These are phyloP conservation scores for Entomophthora muscae DNA, from an alignment of 371 early-diverging fungal genomes.

Conservation along the genomic window DNA sequence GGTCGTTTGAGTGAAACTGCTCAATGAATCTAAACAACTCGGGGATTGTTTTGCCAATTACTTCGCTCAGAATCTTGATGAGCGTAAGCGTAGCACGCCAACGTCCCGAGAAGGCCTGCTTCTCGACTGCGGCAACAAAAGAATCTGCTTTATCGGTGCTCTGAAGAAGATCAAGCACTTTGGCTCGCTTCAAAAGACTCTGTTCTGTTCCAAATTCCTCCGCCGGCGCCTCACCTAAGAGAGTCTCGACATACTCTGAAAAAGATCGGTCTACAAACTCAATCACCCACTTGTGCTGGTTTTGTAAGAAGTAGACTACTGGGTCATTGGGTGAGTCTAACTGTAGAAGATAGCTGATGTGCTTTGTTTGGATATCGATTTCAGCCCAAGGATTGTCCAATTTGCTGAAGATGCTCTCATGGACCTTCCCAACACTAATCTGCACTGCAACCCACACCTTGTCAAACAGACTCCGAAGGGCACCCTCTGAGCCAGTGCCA, in stretches of 20 bases:
- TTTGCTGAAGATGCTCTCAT: slow-evolving; percentile 48
- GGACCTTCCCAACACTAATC: slow-evolving; percentile 51
- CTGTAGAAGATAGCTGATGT: slow-evolving; percentile 67
- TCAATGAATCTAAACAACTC: not conserved
- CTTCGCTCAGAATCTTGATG: not conserved
- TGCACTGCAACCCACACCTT: slow-evolving; percentile 87
- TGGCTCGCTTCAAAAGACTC: not conserved
- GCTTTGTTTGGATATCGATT: slow-evolving; percentile 78
- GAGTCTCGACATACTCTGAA: slow-evolving; percentile 24
- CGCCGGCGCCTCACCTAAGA: slow-evolving; percentile 7
- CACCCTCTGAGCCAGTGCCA: slow-evolving; percentile 12
- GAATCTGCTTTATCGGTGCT: not conserved
- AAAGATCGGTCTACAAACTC: slow-evolving; percentile 48
- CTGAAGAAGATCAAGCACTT: not conserved
- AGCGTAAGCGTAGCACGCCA: not conserved
- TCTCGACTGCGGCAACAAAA: not conserved
- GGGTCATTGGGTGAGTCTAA: slow-evolving; percentile 72
- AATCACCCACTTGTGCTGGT: slow-evolving; percentile 74
- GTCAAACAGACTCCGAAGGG: slow-evolving; percentile 71
- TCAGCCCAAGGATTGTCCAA: slow-evolving; percentile 59
- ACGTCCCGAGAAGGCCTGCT: not conserved
- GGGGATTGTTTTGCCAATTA: slow-evolving; percentile 2
- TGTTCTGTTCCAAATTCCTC: not conserved
- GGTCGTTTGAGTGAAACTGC: not conserved
- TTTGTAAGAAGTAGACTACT: slow-evolving; percentile 74